Evolutionary conservation across 108 stramenopile species (phyloP), one percentile per base, ranked within the genome.

Genomic region (Tribonema minus): DNA sequence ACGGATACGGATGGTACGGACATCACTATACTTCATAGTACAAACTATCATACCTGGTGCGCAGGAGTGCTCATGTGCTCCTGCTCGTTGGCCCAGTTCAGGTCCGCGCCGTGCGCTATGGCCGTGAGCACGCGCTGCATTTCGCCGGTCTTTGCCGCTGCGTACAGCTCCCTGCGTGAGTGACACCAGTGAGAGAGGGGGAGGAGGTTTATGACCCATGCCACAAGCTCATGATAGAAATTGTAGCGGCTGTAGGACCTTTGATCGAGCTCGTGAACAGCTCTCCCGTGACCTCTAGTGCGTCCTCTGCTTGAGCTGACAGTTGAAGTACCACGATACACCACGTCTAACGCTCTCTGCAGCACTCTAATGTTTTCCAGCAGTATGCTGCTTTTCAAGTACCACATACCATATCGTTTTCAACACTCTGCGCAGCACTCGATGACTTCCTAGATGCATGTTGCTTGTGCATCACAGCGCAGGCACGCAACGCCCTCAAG

Each of bases 61-160:
- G 46, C 46, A 54, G 46, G 15, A 15, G 46, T 54, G 46, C 20
- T 54, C 9, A 20, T 15, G 46, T 31, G 36, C 12, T 28, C 80
- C 7, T 41, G 9, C 20, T 35, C 35, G 64, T 71, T 71, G 39
- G 59, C 30, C 62, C 62, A 71, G 40, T 71, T 81, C 26, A 81
- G 69, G 46, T 71, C 62, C 0, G 80, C 80, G 9, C 80, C 80
- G 54, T 81, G 80, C 12, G 80, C 80, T 59, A 81, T 29, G 41
- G 70, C 60, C 70, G 68, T 62, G 31, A 70, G 1, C 30, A 63
- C 69, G 3, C 32, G 29, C 5, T 28, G 3, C 70, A 81, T 46
- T 33, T 81, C 70, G n/a, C 37, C 80, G 32, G 26, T 36, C 25
- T 25, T 40, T 33, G 59, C 58, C 26, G 80, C 68, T 32, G 20